Conservation (phyloP, 257 asterid genomes). For the Fraxinus anomala region DNA sequence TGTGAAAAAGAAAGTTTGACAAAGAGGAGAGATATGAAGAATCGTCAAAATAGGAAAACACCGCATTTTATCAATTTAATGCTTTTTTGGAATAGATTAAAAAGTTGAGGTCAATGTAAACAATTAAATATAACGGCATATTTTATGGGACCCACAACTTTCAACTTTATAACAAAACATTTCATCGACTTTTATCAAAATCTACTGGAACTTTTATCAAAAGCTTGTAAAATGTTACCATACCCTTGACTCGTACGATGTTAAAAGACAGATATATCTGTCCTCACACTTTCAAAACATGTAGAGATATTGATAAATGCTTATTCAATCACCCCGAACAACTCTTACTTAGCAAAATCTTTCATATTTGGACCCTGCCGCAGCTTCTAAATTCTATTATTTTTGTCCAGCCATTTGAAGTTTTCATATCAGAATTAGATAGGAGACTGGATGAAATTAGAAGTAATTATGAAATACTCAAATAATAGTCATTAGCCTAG, state of each 20-base stretch:
- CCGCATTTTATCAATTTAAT: not conserved
- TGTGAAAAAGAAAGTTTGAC: not conserved
- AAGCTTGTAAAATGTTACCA: not conserved
- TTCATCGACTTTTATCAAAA: too few species aligned
- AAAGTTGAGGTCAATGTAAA: too few species aligned
- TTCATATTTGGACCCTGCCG: not conserved
- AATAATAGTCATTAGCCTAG: constrained; percentile 4
- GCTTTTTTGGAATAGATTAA: too few species aligned
- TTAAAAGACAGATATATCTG: too few species aligned
- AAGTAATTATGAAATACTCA: constrained; percentile 9
- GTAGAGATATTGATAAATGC: not conserved
- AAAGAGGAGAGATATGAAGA: not conserved
- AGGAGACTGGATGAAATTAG: not conserved
- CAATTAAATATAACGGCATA: too few species aligned
- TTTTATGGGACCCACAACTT: too few species aligned
- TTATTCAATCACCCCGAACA: not conserved
- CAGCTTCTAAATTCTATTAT: not conserved
- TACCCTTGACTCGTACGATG: not conserved
- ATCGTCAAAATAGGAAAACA: not conserved
- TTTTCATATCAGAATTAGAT: not conserved
- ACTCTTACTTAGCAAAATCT: not conserved
- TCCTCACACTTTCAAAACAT: not conserved
- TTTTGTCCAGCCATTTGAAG: not conserved
- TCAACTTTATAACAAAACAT: too few species aligned
- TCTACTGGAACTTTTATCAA: too few species aligned